Evolutionary conservation across 1,139 yeast genomes (phyloP), one percentile per base, ranked within the genome.

Genomic region (Meyerozyma sp.): DNA sequence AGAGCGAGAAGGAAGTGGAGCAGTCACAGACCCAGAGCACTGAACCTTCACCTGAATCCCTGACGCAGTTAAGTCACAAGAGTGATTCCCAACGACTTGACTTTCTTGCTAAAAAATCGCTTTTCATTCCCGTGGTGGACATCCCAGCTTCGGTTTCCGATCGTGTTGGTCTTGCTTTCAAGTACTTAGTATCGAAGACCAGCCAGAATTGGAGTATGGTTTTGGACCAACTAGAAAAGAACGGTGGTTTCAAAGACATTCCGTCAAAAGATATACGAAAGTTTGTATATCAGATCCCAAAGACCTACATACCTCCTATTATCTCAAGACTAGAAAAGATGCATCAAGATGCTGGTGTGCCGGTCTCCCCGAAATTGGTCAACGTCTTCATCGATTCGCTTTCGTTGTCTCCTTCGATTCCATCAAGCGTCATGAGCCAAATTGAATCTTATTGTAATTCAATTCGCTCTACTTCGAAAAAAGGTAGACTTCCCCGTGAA

Each of bases 181-280:
- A 39, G 23, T 39, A 28, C 9, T 39, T 39, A 26, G 69, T 77
- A 2, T 66, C 74, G 34, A 68, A 69, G 37, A 61, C 66, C 4
- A 59, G 66, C 38, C 79, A 75, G 46, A 69, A 81, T 53, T 84
- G 91, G 90, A 62, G 65, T 14, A 61, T 74, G 29, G 75, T 83
- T 3, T 57, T 84, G 4, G 58, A 66, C 3, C 76, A 73, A 40
- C 56, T 84, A 18, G 52, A 56, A n/a, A 49, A 53, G 7, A 54
- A 65, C 5, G 70, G 70, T 1, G 79, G 81, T 0, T 65, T 83
- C 11, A 44, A 48, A 9, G 75, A 59, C 3, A 46, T 82, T 4
- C 44, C 65, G 0, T 48, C 59, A 2, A 44, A 49, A 5, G 81
- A 73, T n/a, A 63, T 79, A 0, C 58, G 68, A 18, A 49, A 53